Conservation (phyloP, 2,329 filamentous ascomycete genomes). For the Botrytis pseudocinerea region DNA sequence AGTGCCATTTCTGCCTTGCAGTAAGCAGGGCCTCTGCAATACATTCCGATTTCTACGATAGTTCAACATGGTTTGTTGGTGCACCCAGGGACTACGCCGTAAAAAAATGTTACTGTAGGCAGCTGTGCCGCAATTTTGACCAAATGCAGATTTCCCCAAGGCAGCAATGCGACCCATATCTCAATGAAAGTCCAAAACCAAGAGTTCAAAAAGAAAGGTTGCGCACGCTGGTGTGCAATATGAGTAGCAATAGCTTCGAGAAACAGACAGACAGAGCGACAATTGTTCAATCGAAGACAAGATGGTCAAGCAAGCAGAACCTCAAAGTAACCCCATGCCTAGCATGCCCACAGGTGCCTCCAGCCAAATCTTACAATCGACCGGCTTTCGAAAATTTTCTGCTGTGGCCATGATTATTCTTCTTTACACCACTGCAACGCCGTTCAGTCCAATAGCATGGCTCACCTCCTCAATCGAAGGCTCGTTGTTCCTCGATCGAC, state of each 20-base stretch:
- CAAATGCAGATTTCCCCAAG: not conserved
- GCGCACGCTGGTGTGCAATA: not conserved
- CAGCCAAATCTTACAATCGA: conserved; percentile 3
- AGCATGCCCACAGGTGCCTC: not conserved
- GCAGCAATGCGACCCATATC: not conserved
- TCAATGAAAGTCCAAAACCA: not conserved
- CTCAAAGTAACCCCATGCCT: conserved; percentile 13
- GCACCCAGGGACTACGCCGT: not conserved
- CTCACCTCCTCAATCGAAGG: conserved; percentile 24
- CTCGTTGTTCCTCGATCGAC: conserved; percentile 29
- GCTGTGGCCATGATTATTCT: conserved; percentile 9
- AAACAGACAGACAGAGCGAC: not conserved
- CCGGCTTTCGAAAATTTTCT: conserved; percentile 13
- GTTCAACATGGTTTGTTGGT: not conserved
- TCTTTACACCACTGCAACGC: conserved; percentile 30
- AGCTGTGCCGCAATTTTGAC: conserved; percentile 7
- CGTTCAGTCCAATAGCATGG: conserved; percentile 33
- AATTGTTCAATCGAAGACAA: not conserved
- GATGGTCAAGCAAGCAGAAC: conserved; percentile 22
- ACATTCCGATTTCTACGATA: not conserved
- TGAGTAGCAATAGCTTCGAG: not conserved
- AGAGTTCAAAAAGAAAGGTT: not conserved
- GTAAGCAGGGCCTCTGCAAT: not conserved
- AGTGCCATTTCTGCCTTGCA: not conserved
- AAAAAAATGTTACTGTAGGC: not conserved